These are phyloP conservation scores for Meripilus lineatus DNA, from an alignment of 1,284 basidiomycete species.

Conservation along the genomic window DNA sequence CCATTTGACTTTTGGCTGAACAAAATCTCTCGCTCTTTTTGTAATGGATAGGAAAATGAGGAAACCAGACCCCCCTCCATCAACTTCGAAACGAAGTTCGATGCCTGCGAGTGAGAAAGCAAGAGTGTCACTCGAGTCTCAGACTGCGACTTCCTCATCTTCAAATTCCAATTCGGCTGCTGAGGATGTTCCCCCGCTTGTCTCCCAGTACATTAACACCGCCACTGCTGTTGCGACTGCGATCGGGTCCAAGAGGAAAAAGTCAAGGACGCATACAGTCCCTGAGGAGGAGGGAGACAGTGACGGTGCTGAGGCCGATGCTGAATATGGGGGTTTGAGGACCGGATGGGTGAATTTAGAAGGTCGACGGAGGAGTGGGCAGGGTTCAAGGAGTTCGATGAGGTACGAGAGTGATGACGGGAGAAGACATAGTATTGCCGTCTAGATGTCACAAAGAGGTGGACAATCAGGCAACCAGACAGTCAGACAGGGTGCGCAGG, in stretches of 20 bases:
- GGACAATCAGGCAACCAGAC: too few relatives aligned
- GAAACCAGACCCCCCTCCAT: conserved; percentile 63
- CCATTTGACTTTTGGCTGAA: conserved; percentile 3
- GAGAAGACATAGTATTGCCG: conserved; percentile 35
- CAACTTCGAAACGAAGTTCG: conserved; percentile 32
- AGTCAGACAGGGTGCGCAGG: too few relatives aligned
- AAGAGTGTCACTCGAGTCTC: conserved; percentile 23
- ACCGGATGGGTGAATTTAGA: conserved; percentile 51
- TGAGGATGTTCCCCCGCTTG: not conserved
- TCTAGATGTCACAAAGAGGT: too few relatives aligned
- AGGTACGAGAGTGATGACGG: conserved; percentile 29
- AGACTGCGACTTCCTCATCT: not conserved
- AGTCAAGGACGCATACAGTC: conserved; percentile 40
- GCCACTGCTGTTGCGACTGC: conserved; percentile 9
- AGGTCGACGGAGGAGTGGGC: conserved; percentile 42
- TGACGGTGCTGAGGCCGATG: conserved; percentile 63
- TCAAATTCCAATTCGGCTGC: not conserved
- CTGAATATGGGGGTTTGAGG: conserved; percentile 43
- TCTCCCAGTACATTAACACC: conserved; percentile 5
- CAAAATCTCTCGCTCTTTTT: conserved; percentile 7
- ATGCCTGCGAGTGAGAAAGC: too few relatives aligned
- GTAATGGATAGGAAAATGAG: conserved; percentile 91
- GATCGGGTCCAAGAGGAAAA: conserved; percentile 42
- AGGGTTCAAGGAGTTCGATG: conserved; percentile 7
- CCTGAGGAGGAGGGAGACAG: conserved; percentile 52